These are phyloP conservation scores for Cucurbita maxima DNA, from an alignment of 306 rosid species.

Conservation along the genomic window DNA sequence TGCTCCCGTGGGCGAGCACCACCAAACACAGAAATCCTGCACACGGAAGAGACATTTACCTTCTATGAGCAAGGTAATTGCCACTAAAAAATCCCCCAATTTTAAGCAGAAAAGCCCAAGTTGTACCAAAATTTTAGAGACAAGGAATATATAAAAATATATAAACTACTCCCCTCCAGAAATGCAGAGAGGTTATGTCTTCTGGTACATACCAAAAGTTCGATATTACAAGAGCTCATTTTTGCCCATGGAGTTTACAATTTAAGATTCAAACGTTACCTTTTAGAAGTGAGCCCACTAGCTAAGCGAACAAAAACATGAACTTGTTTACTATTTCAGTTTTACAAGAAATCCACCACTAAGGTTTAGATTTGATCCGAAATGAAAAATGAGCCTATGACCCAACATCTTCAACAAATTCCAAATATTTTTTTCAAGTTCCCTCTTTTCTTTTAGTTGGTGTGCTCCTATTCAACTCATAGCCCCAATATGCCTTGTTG, in stretches of 20 bases:
- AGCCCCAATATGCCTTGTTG: background rate
- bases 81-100: background rate
- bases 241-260: background rate
- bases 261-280: background rate
- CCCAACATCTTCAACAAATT: background rate
- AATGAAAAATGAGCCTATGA: background rate
- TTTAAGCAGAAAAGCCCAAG: background rate
- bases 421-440: background rate
- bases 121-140: background rate
- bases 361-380: background rate
- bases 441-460: background rate
- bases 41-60: slow-evolving; percentile 14
- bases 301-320: background rate
- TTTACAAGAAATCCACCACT: background rate
- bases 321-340: background rate
- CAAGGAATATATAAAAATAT: background rate
- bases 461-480: background rate
- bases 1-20: slow-evolving; percentile 98
- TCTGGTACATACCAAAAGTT: background rate
- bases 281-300: background rate
- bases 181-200: background rate
- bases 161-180: background rate
- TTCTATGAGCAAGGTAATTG: background rate
- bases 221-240: background rate
- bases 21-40: slow-evolving; percentile 83